These are phyloP conservation scores for Ganoderma lucidum DNA, from an alignment of 1,284 basidiomycete genomes.

Conservation along the genomic window DNA sequence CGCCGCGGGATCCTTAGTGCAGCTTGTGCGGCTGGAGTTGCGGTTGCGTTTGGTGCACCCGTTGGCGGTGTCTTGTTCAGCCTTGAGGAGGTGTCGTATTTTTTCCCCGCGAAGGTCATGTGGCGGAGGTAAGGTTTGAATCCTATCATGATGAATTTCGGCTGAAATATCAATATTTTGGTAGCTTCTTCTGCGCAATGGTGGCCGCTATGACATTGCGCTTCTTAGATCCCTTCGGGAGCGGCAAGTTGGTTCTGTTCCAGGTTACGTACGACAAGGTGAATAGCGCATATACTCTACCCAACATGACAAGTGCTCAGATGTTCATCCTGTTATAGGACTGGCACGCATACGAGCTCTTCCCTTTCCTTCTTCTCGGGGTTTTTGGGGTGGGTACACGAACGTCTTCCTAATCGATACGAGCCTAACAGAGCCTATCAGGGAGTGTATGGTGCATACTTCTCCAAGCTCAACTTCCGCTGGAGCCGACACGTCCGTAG, in stretches of 20 bases:
- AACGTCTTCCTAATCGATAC: too few relatives aligned
- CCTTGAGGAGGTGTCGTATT: slow-evolving; percentile 94
- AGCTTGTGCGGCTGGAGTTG: slow-evolving; percentile 92
- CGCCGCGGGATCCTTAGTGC: slow-evolving; percentile 92
- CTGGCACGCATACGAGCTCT: slow-evolving; percentile 87
- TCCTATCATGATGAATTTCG: neutral
- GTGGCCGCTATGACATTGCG: slow-evolving; percentile 90
- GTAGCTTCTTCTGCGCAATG: slow-evolving; percentile 93
- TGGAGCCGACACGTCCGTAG: slow-evolving; percentile 89
- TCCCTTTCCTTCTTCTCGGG: slow-evolving; percentile 88
- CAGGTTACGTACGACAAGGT: slow-evolving; percentile 91
- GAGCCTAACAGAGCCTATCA: slow-evolving; percentile 38
- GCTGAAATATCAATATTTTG: neutral
- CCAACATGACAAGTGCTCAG: neutral
- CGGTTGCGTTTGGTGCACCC: slow-evolving; percentile 91
- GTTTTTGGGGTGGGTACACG: slow-evolving; percentile 75
- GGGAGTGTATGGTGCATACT: slow-evolving; percentile 95
- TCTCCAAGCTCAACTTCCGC: slow-evolving; percentile 90
- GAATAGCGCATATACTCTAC: slow-evolving; percentile 14
- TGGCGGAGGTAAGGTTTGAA: slow-evolving; percentile 77
- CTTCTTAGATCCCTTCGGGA: slow-evolving; percentile 92
- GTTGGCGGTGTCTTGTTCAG: slow-evolving; percentile 95
- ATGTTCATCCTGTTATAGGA: slow-evolving; percentile 56
- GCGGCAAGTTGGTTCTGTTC: slow-evolving; percentile 85
- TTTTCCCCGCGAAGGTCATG: slow-evolving; percentile 95